Base-by-base conservation (phyloP, 2,329 filamentous ascomycete genomes). In the Fusarium gaditjirri region DNA sequence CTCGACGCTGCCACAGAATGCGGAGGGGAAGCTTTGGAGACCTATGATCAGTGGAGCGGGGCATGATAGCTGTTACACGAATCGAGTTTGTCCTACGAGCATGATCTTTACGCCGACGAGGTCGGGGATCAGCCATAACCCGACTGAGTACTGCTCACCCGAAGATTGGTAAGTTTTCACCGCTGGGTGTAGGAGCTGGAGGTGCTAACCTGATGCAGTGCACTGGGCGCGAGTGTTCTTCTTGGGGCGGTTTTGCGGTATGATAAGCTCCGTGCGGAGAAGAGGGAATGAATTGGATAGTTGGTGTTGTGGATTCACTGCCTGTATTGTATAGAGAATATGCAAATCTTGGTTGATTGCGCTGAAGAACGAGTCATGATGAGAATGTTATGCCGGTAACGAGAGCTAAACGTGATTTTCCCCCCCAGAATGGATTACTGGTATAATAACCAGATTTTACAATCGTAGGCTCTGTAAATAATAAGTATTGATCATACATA, bases 91-190 rank as follows among this genome's bases (percentile, higher is more conserved):
- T 13, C 63, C 63, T 9, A 66, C 61, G 14, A 59, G 63, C 23
- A 66, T 66, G 63, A 66, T 66, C 5, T 66, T 66, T 36, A 66
- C 61, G 2, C 61, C 63, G 11, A 66, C 63, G 12, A 42, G 52
- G 3, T 60, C 44, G 5, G 63, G 63, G 2, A 66, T 66, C 2
- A 66, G 63, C 14, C 63, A 60, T 8, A 52, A 66, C 12, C 63
- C 63, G 0, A 66, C 52, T 0, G 52, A 66, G 23, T 60, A 66
- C 16, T 66, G 61, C 11, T 66, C 63, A 0, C 52, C 61, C 2
- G 52, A 66, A 41, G 61, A 66, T 39, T 66, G 63, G 52, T 66
- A 49, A 16, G 17, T 13, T 17, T 0, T 12, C 3, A 31, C 3
- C 0, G 0, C 9, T 23, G 1, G 27, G 27, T 29, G 8, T 29